phyloP scores from a whole-genome alignment of 176 grass and related monocot species.

The Hsuehochloa calcarea region DNA sequence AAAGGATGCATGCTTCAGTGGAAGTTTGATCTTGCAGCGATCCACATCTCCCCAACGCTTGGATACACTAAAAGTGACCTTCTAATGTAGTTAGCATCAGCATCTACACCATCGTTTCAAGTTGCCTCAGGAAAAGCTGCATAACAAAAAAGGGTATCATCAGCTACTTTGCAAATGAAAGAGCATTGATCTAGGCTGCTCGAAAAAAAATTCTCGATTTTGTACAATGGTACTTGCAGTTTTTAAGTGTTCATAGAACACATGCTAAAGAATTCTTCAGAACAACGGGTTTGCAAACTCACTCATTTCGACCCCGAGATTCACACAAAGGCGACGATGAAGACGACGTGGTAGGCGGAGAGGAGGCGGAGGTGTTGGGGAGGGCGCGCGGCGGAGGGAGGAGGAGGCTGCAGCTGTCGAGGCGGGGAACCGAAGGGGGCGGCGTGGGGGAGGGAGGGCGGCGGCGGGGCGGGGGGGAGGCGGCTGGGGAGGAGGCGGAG shows the following conservation, averaged over 20 bases:
- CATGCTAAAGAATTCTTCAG: background rate
- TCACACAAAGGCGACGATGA: too few relatives aligned
- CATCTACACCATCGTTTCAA: constrained; percentile 28
- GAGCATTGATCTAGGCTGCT: background rate
- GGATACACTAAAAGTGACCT: constrained; percentile 30
- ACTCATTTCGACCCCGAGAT: constrained; percentile 36
- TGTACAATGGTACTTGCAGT: background rate
- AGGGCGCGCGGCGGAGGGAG: too few relatives aligned
- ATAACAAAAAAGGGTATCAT: constrained; percentile 28
- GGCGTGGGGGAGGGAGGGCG: too few relatives aligned
- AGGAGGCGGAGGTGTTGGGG: too few relatives aligned
- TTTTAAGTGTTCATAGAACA: background rate
- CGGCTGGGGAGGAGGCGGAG: too few relatives aligned
- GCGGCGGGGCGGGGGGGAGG: too few relatives aligned
- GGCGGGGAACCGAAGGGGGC: too few relatives aligned
- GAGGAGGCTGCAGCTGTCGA: too few relatives aligned
- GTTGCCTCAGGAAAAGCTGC: constrained; percentile 46
- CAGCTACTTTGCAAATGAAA: background rate
- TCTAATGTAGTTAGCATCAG: constrained; percentile 47
- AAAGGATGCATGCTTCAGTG: constrained; percentile 11
- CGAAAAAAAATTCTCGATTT: background rate
- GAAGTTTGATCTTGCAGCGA: constrained; percentile 6
- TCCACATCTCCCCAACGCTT: constrained; percentile 17
- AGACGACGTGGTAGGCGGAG: too few relatives aligned
- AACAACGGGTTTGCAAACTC: background rate